These are phyloP conservation scores for Lyophyllum atratum DNA, from an alignment of 768 basidiomycete species.

Conservation along the genomic window DNA sequence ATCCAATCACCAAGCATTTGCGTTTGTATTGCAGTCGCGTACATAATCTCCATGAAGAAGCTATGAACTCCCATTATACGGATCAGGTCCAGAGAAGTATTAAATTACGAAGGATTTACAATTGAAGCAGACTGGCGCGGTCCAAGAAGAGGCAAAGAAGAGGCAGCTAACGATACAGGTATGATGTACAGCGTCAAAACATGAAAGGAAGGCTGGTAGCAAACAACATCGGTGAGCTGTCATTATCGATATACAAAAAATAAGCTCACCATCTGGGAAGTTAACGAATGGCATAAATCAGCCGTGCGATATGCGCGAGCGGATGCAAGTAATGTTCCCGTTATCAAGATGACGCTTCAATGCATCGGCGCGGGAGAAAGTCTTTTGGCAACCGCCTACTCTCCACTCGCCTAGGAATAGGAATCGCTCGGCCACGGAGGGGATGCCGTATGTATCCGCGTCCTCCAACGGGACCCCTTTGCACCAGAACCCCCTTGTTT, in stretches of 20 bases:
- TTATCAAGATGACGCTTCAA: conserved; percentile 46
- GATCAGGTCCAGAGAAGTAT: background rate
- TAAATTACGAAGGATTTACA: background rate
- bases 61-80: background rate
- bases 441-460: conserved; percentile 17
- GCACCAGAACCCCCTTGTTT: conserved; percentile 37
- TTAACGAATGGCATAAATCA: background rate
- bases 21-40: background rate
- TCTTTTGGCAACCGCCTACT: conserved; percentile 41
- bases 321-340: conserved; percentile 28
- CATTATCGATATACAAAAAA: background rate
- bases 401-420: conserved; percentile 29
- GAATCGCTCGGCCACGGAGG: conserved; percentile 24
- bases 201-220: background rate
- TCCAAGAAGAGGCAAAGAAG: background rate
- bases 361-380: conserved; percentile 48
- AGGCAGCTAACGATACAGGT: background rate
- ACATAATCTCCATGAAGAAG: background rate
- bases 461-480: conserved; percentile 34
- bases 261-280: background rate
- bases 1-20: background rate
- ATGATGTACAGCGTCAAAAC: background rate
- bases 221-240: background rate
- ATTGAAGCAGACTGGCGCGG: background rate
- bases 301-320: background rate